Base-by-base conservation (phyloP, 768 basidiomycete genomes). In the Boletellus ananas region DNA sequence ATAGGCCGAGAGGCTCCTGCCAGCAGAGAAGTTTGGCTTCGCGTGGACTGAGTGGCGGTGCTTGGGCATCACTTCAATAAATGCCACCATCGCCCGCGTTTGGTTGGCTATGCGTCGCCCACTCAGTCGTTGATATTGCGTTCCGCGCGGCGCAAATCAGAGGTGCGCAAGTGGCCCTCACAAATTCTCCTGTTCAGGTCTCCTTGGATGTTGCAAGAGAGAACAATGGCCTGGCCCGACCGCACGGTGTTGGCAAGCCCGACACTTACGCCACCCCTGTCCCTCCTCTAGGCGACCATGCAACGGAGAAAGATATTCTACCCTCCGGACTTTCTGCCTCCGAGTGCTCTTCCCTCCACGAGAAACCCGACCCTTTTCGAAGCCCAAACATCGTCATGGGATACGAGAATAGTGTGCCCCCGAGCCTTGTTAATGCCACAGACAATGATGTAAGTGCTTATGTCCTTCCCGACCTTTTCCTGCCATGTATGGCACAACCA, bases 61-160 rank as follows among this genome's bases (percentile, higher is more conserved):
- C 48, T 36, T 7, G 3, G 36, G 43, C 16, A 21, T 25, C 36
- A 17, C 37, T 17, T 17, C 31, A 20, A 38, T 45, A 50, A 52
- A 87, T 88, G 85, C 83, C 85, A 58, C 83, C 85, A 43, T 77
- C 84, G 41, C 77, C 83, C 31, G 77, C 76, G 12, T 88, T 78
- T 70, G 85, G 84, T 73, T 85, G 83, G 80, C 64, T 86, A 49
- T 85, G 84, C 60, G 85, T 87, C 27, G 70, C 79, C 41, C 77
- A 79, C 51, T 79, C 84, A 13, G 68, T 79, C 17, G 71, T 75
- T 46, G 80, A 85, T 48, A 81, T 90, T 47, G 62, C 85, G 33
- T 70, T 77, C 11, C 79, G 83, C 74, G 85, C 83, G 31, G 81
- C 81, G 4, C 76, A 75, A 33, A 76, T 85, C 33, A 76, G 81